A percentile compares a stretch with the other conserved stretches of the same genome.
Conservation (phyloP, 1,284 basidiomycete genomes). For the Austroboletus olivaceoglutinosus region DNA sequence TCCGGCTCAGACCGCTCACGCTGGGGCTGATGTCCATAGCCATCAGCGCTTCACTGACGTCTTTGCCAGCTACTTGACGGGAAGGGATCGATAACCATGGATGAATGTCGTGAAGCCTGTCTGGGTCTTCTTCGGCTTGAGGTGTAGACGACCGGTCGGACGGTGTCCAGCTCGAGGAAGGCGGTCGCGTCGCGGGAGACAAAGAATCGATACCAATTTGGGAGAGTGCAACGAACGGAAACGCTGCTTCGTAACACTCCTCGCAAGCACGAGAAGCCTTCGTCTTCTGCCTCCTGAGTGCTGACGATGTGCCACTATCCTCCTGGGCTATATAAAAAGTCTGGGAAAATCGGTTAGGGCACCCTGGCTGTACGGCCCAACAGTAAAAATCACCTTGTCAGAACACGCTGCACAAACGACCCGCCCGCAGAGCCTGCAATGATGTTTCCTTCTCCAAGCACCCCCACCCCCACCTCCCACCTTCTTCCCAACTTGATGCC, state of each 20-base stretch:
- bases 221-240: conserved; percentile 51
- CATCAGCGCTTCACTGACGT: conserved; percentile 39
- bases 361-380: neutral
- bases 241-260: conserved; percentile 82
- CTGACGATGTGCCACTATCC: conserved; percentile 28
- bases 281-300: conserved; percentile 47
- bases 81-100: conserved; percentile 35
- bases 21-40: conserved; percentile 34
- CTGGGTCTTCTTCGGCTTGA: conserved; percentile 10
- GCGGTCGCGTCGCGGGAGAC: conserved; percentile 3
- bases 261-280: conserved; percentile 82
- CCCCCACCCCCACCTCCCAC: conserved; percentile 17
- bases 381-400: conserved; percentile 53
- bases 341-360: conserved; percentile 37
- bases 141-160: conserved; percentile 24
- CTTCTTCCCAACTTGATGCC: conserved; percentile 10
- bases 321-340: conserved; percentile 75
- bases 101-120: conserved; percentile 19
- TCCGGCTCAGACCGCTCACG: conserved; percentile 18
- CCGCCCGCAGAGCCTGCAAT: conserved; percentile 86
- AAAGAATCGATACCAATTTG: conserved; percentile 14
- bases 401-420: conserved; percentile 86
- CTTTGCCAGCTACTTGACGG: conserved; percentile 15
- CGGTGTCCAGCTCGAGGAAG: conserved; percentile 12
- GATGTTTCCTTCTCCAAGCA: conserved; percentile 73